Evolutionary conservation across 2,329 filamentous ascomycete genomes (phyloP).

Genomic region (Calonectria leucothoes): DNA sequence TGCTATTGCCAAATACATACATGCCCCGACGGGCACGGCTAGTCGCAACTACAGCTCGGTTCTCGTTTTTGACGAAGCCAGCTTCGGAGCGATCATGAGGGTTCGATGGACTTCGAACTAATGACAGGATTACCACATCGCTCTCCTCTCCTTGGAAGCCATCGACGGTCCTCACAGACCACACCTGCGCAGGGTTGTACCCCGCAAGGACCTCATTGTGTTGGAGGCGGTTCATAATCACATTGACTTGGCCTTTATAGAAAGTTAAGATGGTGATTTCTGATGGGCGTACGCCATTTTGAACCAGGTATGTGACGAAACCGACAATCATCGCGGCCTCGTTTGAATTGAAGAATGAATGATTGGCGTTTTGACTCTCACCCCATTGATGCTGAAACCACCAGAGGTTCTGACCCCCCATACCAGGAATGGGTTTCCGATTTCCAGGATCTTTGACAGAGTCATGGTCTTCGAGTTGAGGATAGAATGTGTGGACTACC

Average conservation of each 20-base stretch:
- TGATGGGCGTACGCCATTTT: constrained; percentile 69
- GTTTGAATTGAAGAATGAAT: constrained; percentile 74
- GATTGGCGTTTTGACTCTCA: constrained; percentile 72
- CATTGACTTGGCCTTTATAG: constrained; percentile 85
- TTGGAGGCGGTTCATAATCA: constrained; percentile 64
- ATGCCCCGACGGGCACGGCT: constrained; percentile 82
- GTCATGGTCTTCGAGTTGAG: constrained; percentile 56
- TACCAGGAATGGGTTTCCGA: constrained; percentile 58
- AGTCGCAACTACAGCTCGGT: constrained; percentile 68
- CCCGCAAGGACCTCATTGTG: constrained; percentile 39
- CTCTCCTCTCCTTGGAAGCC: constrained; percentile 95
- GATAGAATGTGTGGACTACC: constrained; percentile 62
- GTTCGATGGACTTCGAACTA: constrained; percentile 76
- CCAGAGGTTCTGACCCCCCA: constrained; percentile 52
- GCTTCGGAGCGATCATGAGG: constrained; percentile 57
- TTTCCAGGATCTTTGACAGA: constrained; percentile 47
- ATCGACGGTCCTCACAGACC: constrained; percentile 83
- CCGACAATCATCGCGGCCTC: constrained; percentile 83
- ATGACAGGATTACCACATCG: constrained; percentile 81
- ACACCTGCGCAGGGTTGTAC: constrained; percentile 46
- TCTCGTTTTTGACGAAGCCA: constrained; percentile 78
- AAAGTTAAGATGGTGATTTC: constrained; percentile 87
- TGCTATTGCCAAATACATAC: constrained; percentile 85
- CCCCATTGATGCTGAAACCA: constrained; percentile 66
- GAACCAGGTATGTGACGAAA: constrained; percentile 77